Evolutionary conservation across 345 rosid genomes (phyloP).

Genomic region (Brassica cretica): DNA sequence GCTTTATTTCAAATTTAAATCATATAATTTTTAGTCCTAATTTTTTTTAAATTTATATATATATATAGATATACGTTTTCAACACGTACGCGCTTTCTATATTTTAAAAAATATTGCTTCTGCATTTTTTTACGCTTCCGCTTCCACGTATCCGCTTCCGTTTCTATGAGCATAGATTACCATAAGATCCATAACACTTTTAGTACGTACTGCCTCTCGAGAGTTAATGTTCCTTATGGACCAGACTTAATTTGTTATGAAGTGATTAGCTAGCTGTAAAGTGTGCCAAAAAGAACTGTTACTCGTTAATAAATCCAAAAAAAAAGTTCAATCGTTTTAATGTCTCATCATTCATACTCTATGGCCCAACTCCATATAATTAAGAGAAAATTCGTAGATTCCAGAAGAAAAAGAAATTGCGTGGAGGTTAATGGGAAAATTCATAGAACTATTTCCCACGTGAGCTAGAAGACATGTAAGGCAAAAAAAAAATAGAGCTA

Average conservation of each 20-base stretch:
- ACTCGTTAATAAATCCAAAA: neutral
- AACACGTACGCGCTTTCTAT: no score
- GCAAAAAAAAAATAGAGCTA: constrained; percentile 6
- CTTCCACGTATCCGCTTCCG: no score
- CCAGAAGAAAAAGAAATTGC: neutral
- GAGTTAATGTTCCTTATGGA: neutral
- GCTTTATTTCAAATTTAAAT: no score
- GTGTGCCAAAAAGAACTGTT: neutral
- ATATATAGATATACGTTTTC: no score
- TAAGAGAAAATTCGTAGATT: neutral
- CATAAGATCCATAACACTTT: no score
- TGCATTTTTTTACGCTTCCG: no score
- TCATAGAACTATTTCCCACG: constrained; percentile 21
- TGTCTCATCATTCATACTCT: neutral
- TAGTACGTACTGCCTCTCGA: no score
- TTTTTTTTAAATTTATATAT: no score
- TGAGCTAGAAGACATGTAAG: constrained; percentile 26
- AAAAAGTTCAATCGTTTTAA: neutral
- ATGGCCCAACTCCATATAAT: neutral
- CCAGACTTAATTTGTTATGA: neutral
- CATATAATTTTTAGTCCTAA: no score
- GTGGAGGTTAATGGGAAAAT: constrained; percentile 14
- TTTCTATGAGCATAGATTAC: no score
- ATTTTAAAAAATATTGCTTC: no score
- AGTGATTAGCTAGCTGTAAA: neutral